Conservation (phyloP, 148 eudicot species). For the Camellia sinensis region DNA sequence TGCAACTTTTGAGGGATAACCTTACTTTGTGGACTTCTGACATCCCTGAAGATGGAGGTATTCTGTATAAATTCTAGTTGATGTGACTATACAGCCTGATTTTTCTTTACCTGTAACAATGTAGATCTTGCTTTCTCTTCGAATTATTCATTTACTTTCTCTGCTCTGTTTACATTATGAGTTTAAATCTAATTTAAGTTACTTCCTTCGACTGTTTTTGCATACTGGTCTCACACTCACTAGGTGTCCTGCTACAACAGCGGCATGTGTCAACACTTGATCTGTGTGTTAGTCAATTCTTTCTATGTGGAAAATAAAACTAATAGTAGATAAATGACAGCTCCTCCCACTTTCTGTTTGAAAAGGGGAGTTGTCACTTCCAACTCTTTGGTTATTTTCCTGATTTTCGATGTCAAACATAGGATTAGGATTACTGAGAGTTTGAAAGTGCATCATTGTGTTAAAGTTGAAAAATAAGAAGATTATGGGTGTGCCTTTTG, state of each 20-base stretch:
- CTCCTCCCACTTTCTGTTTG: background rate
- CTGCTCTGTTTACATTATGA: background rate
- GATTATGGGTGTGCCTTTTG: too few species aligned
- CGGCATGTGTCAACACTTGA: background rate
- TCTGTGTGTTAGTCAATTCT: background rate
- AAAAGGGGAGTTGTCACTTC: background rate
- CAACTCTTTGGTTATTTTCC: background rate
- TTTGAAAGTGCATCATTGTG: too few species aligned
- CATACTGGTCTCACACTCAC: background rate
- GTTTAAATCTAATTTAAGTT: background rate
- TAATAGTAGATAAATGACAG: background rate
- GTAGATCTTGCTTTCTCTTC: background rate
- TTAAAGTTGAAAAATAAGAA: too few species aligned
- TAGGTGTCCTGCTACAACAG: background rate
- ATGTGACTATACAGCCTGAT: background rate
- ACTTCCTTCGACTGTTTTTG: background rate
- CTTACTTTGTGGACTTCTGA: constrained; percentile 46
- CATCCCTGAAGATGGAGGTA: constrained; percentile 45
- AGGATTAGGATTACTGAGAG: too few species aligned
- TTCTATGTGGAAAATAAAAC: background rate
- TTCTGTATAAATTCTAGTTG: background rate
- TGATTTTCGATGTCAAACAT: too few species aligned
- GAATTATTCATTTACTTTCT: constrained; percentile 1
- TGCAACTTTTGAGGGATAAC: constrained; percentile 42
- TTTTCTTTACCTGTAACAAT: background rate